phyloP scores from a whole-genome alignment of 306 rosid genomes.

The Chamaecrista fasciculata region DNA sequence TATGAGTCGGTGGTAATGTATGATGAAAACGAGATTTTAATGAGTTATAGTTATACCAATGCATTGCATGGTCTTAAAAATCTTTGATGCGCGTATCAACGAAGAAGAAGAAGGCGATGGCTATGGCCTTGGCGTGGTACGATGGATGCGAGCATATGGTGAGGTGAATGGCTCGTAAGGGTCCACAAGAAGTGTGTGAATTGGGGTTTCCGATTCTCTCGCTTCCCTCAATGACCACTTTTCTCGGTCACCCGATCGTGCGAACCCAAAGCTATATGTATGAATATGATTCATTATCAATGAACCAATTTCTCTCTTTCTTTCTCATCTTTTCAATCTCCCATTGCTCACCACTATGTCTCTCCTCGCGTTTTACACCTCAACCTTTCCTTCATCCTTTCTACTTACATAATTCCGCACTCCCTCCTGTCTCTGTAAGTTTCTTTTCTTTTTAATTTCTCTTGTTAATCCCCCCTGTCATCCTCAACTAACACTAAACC shows the following conservation, averaged over 20 bases:
- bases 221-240: conserved; percentile 52
- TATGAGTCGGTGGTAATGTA: no score
- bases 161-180: no score
- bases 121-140: no score
- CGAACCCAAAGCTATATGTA: conserved; percentile 43
- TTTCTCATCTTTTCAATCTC: conserved; percentile 21
- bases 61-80: no score
- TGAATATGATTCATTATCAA: no score
- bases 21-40: no score
- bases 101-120: no score
- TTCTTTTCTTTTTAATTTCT: neutral
- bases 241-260: conserved; percentile 54
- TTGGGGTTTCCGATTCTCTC: conserved; percentile 64
- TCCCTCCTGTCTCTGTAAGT: conserved; percentile 40
- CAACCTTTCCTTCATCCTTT: no score
- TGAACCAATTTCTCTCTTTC: conserved; percentile 41
- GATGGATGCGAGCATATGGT: no score
- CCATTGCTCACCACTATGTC: conserved; percentile 9
- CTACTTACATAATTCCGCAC: neutral
- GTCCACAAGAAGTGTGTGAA: no score
- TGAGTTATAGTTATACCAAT: no score
- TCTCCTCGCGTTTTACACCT: conserved; percentile 28
- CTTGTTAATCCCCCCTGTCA: neutral
- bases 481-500: neutral
- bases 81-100: no score